phyloP scores from a whole-genome alignment of 139 green algal genomes.

The Coelastrella sp. region DNA sequence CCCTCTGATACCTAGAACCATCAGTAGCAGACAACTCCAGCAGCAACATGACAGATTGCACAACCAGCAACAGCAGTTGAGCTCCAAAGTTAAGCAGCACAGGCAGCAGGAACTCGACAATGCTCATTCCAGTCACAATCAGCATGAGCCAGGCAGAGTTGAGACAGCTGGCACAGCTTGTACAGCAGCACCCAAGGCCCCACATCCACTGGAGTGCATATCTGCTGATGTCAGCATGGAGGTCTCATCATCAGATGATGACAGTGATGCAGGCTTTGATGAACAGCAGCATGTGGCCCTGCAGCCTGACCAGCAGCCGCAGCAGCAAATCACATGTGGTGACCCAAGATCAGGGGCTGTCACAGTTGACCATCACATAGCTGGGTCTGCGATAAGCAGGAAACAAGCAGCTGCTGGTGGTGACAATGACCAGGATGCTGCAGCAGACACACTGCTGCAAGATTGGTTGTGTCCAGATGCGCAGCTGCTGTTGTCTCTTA shows the following conservation, averaged over 20 bases:
- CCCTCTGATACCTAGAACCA: background rate
- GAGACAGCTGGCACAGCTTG: too few species aligned
- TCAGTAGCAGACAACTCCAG: background rate
- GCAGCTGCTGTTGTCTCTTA: background rate
- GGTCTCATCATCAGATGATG: background rate
- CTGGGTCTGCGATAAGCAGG: too few species aligned
- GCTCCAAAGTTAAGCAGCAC: too few species aligned
- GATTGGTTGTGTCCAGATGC: conserved; percentile 19
- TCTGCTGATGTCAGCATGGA: background rate
- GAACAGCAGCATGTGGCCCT: background rate
- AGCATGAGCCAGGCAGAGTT: too few species aligned
- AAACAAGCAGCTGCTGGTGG: background rate
- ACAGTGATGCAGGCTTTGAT: background rate
- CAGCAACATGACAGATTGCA: background rate
- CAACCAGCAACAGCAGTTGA: background rate
- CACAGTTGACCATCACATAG: too few species aligned
- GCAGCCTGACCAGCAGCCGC: background rate
- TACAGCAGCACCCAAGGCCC: too few species aligned
- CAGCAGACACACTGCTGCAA: background rate
- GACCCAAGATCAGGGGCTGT: too few species aligned
- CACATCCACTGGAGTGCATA: too few species aligned
- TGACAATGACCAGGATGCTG: background rate
- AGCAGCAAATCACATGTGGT: too few species aligned
- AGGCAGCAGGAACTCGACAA: too few species aligned
- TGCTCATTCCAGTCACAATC: too few species aligned